Percentiles rank a stretch among this genome's conserved stretches.
phyloP scores from a whole-genome alignment of 2,329 filamentous ascomycete species.

The Colletotrichum eleusines region DNA sequence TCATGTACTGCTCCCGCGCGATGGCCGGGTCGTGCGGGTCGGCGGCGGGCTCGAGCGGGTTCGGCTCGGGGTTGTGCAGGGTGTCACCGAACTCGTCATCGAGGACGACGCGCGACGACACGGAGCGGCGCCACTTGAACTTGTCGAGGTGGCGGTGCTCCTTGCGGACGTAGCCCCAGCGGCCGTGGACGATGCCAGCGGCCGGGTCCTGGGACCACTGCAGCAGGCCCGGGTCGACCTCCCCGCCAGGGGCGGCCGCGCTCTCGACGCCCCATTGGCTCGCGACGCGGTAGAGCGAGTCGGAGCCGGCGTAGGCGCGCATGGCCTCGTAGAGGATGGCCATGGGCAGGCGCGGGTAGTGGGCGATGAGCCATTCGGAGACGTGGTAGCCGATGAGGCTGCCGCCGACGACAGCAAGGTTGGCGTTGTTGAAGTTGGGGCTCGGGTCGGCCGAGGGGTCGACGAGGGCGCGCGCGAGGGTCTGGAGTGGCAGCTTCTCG shows the following conservation, averaged over 20 bases:
- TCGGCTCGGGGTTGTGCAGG: slow-evolving; percentile 48
- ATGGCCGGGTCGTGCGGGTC: slow-evolving; percentile 32
- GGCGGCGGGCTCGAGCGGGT: slow-evolving; percentile 36
- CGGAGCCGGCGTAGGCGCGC: slow-evolving; percentile 83
- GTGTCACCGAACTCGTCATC: slow-evolving; percentile 87
- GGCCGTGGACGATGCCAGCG: slow-evolving; percentile 59
- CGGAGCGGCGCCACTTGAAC: slow-evolving; percentile 73
- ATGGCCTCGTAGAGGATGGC: slow-evolving; percentile 87
- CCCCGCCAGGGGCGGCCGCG: slow-evolving; percentile 86
- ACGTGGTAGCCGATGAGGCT: slow-evolving; percentile 91
- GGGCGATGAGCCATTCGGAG: slow-evolving; percentile 87
- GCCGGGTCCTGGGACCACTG: slow-evolving; percentile 74
- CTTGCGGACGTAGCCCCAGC: slow-evolving; percentile 64
- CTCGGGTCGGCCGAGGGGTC: slow-evolving; percentile 86
- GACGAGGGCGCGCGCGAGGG: slow-evolving; percentile 86
- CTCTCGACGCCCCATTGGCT: slow-evolving; percentile 92
- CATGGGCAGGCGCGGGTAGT: slow-evolving; percentile 92
- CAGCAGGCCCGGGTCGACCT: slow-evolving; percentile 91
- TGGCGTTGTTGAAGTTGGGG: slow-evolving; percentile 87
- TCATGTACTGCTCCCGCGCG: slow-evolving; percentile 59
- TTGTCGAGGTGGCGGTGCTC: slow-evolving; percentile 61
- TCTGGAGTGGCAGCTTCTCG: slow-evolving; percentile 84
- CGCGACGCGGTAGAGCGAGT: slow-evolving; percentile 79
- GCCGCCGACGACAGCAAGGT: slow-evolving; percentile 83
- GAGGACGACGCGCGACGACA: slow-evolving; percentile 82